Evolutionary conservation across 2,329 filamentous ascomycete genomes (phyloP).

Genomic region (Anthostomella pinea): DNA sequence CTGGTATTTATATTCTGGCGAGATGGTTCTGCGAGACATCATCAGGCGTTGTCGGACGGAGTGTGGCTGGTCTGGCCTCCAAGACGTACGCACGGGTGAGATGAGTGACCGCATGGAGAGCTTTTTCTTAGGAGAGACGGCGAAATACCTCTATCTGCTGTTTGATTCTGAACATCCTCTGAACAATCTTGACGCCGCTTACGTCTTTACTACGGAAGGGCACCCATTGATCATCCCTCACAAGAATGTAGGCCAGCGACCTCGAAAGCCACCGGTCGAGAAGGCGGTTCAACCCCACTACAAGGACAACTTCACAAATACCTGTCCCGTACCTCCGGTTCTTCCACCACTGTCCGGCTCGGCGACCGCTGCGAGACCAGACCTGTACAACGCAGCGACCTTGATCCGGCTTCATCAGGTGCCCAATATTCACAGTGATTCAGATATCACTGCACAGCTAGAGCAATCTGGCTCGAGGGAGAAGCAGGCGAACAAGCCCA

Average conservation of each 20-base stretch:
- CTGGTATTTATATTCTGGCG: conserved; percentile 93
- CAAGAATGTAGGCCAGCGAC: conserved; percentile 29
- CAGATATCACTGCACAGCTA: conserved; percentile 13
- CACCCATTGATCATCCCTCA: conserved; percentile 85
- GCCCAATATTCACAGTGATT: conserved; percentile 57
- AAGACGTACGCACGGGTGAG: conserved; percentile 79
- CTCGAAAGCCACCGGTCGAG: conserved; percentile 22
- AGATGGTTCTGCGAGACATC: conserved; percentile 92
- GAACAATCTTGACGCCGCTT: conserved; percentile 81
- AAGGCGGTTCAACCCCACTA: conserved; percentile 35
- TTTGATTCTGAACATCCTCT: conserved; percentile 84
- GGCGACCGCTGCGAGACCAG: conserved; percentile 71
- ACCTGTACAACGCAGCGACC: conserved; percentile 86
- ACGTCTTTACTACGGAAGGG: conserved; percentile 94
- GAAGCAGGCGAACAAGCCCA: conserved; percentile 38
- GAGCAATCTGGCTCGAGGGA: conserved; percentile 9
- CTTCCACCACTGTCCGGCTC: conserved; percentile 70
- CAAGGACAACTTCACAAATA: conserved; percentile 49
- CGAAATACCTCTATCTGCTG: conserved; percentile 91
- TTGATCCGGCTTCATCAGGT: conserved; percentile 79
- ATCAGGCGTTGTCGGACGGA: conserved; percentile 82
- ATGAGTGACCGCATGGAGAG: conserved; percentile 96
- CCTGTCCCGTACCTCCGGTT: conserved; percentile 63
- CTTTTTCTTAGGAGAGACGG: conserved; percentile 95
- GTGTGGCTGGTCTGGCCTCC: conserved; percentile 91